phyloP scores from a whole-genome alignment of 2,329 filamentous ascomycete genomes.

The Fusarium xylarioides region DNA sequence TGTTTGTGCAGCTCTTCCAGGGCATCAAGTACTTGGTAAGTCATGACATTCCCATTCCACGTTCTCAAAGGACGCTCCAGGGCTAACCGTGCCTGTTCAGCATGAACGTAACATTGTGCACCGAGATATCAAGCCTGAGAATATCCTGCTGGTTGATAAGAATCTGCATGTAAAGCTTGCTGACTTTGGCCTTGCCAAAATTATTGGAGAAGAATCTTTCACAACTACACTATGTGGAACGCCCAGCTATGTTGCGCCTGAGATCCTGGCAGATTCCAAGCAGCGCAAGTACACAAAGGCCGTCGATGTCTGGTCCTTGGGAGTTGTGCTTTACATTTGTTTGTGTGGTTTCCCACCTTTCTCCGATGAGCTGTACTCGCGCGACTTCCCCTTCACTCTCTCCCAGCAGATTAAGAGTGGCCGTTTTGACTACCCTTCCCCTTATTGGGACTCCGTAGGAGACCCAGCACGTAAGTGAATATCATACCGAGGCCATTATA shows the following conservation, averaged over 20 bases:
- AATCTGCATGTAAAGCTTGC: conserved; percentile 89
- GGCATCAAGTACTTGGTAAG: conserved; percentile 93
- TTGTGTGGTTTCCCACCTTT: conserved; percentile 97
- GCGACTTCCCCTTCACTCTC: conserved; percentile 84
- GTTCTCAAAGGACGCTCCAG: neutral
- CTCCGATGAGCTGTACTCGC: conserved; percentile 87
- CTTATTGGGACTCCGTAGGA: conserved; percentile 77
- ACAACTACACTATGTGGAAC: conserved; percentile 96
- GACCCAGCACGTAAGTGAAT: conserved; percentile 71
- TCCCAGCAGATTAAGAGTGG: conserved; percentile 93
- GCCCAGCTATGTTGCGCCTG: conserved; percentile 96
- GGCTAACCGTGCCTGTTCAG: conserved; percentile 56
- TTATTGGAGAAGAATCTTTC: conserved; percentile 98
- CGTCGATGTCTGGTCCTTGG: conserved; percentile 95
- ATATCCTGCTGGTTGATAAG: conserved; percentile 89
- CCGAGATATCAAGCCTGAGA: conserved; percentile 97
- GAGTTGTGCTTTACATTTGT: conserved; percentile 98
- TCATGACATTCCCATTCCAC: conserved; percentile 6
- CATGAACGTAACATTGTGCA: conserved; percentile 98
- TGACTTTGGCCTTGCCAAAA: conserved; percentile 97
- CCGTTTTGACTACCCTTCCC: conserved; percentile 92
- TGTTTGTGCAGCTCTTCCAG: conserved; percentile 92
- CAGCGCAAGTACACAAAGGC: conserved; percentile 92
- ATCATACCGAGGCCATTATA: neutral
- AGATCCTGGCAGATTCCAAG: conserved; percentile 85